Base-by-base conservation (phyloP, 2,329 filamentous ascomycete species). In the Cladorrhinum sp. region DNA sequence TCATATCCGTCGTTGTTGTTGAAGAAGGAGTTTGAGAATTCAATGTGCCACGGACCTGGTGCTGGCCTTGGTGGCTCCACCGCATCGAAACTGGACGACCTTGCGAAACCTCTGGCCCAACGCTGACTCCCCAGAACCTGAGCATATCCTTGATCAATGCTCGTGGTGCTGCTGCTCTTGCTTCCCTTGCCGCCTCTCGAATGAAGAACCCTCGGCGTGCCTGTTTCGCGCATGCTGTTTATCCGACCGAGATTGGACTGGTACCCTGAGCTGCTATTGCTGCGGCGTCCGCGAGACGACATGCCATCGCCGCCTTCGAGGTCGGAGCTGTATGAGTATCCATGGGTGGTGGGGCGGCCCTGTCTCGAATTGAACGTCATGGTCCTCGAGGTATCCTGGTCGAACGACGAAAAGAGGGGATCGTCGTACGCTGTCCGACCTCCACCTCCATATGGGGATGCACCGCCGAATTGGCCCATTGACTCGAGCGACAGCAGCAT, bases 401-500 rank as follows among this genome's bases (percentile, higher is more conserved):
- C 65, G 65, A 67, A 67, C 60, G 66, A 71, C 65, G 71, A 74
- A 55, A 69, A 70, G 62, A 72, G 70, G 60, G 74, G 69, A 57
- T 80, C 76, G 64, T 77, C 75, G 56, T 73, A 77, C 53, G 70
- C 66, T 25, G 70, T 62, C 25, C 32, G n/a, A 3, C 69, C 66
- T 41, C 70, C 65, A 16, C 55, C 56, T 49, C 64, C 66, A 49
- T 65, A 66, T 8, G 71, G 67, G 5, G 72, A 70, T 25, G 53
- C 41, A 49, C 53, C 53, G 62, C 69, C 70, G 50, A 76, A 71
- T 66, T 82, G 79, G 50, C 75, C 79, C 67, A 84, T 80, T 45
- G 85, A 88, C 75, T 96, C 93, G 65, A 99, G 87, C 45, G 93
- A 96, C 66, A 95, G 81, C 62, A 98, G 86, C 89, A 99, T 95